These are phyloP conservation scores for Gossypium schwendimanii DNA, from an alignment of 441 rosid genomes.

Conservation along the genomic window DNA sequence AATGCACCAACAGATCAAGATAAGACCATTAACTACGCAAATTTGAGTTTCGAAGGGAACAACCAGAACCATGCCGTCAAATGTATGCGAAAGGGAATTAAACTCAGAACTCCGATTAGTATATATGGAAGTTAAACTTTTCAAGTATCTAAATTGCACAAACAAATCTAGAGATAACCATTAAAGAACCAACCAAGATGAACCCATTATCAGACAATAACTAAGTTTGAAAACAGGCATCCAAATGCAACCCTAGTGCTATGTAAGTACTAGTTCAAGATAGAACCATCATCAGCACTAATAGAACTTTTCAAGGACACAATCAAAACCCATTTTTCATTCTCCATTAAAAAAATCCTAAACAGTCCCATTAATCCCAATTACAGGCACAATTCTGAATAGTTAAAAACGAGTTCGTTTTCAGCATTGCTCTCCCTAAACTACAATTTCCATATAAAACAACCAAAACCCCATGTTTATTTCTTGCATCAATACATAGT, in stretches of 20 bases:
- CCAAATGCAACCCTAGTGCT: not conserved
- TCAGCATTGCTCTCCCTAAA: not conserved
- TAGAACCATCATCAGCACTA: not conserved
- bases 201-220: not conserved
- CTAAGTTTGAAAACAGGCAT: not conserved
- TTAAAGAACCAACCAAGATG: not conserved
- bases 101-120: not conserved
- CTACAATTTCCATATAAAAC: not conserved
- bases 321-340: not conserved
- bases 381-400: not conserved
- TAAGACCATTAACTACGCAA: not conserved
- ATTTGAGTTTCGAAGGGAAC: not conserved
- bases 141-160: not conserved
- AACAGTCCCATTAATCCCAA: not conserved
- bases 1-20: not conserved
- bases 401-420: not conserved
- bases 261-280: not conserved
- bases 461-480: not conserved
- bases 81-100: not conserved
- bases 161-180: not conserved
- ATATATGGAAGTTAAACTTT: not conserved
- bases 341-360: not conserved
- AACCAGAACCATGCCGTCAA: conserved; percentile 3
- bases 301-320: not conserved
- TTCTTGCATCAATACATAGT: not conserved